Conservation (phyloP, 768 basidiomycete species). For the Tricholoma sp. region DNA sequence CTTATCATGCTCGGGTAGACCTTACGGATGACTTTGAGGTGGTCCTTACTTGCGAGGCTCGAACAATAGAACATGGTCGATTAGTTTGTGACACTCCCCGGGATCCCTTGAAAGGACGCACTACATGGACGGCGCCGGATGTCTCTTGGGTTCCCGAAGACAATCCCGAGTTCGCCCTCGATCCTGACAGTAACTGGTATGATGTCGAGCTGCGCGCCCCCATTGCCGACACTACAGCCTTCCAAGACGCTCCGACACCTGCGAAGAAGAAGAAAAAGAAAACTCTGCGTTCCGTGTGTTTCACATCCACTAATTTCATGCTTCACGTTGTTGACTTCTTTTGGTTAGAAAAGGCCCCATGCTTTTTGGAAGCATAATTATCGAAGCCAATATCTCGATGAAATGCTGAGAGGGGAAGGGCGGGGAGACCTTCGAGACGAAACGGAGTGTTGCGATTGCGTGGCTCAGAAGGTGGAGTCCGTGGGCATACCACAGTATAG, state of each 20-base stretch:
- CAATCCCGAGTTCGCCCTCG: conserved; percentile 3
- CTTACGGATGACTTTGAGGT: background rate
- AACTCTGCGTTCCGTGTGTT: background rate
- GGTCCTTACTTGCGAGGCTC: background rate
- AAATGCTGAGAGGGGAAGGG: conserved; percentile 7
- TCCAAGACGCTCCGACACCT: background rate
- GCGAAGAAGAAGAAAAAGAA: background rate
- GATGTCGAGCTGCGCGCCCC: background rate
- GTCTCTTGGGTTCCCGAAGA: conserved; percentile 1
- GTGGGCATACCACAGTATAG: background rate
- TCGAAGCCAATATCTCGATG: background rate
- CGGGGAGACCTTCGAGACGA: conserved; percentile 2
- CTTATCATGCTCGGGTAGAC: background rate
- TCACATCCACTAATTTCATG: background rate
- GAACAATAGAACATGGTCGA: background rate
- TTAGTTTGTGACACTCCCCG: background rate
- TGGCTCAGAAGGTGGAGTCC: background rate
- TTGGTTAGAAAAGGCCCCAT: background rate
- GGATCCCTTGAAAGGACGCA: background rate
- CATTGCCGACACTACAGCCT: background rate
- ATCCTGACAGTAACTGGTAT: conserved; percentile 4
- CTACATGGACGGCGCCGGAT: background rate
- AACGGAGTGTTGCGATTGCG: conserved; percentile 6
- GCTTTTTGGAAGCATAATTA: conserved; percentile 2
- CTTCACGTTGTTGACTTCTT: background rate